These are phyloP conservation scores for Chalciporus chontae DNA, from an alignment of 768 basidiomycete genomes.

Conservation along the genomic window DNA sequence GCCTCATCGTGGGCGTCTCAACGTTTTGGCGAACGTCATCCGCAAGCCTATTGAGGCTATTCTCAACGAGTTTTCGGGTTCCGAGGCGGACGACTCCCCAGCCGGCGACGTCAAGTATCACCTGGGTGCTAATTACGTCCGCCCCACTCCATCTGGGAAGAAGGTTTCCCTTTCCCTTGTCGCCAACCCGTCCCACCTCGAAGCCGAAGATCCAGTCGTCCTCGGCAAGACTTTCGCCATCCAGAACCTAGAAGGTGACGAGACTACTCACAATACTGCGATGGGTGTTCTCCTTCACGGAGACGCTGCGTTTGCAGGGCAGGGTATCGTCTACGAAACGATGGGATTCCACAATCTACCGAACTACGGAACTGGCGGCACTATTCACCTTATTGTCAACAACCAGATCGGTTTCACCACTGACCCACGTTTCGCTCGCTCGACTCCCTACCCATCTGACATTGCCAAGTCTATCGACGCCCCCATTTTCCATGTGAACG, in stretches of 20 bases:
- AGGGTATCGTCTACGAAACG: constrained; percentile 98
- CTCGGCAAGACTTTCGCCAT: constrained; percentile 97
- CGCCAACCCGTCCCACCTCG: constrained; percentile 97
- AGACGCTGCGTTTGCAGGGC: constrained; percentile 97
- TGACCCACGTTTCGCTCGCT: constrained; percentile 95
- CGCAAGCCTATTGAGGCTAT: constrained; percentile 98
- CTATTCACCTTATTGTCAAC: constrained; percentile 97
- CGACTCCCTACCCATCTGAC: constrained; percentile 96
- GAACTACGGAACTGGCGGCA: constrained; percentile 95
- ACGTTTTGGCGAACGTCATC: constrained; percentile 97
- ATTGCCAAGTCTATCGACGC: constrained; percentile 98
- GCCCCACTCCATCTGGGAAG: constrained; percentile 97
- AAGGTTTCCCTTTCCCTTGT: constrained; percentile 96
- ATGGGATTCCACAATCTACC: constrained; percentile 98
- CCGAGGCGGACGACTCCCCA: constrained; percentile 66
- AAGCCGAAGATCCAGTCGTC: constrained; percentile 97
- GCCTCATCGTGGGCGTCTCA: constrained; percentile 98
- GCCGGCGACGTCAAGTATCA: constrained; percentile 99
- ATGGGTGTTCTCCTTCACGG: constrained; percentile 97
- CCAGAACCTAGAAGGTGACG: constrained; percentile 91
- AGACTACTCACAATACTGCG: constrained; percentile 73
- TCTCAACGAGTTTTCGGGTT: constrained; percentile 91
- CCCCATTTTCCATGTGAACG: constrained; percentile 99
- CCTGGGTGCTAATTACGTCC: constrained; percentile 96
- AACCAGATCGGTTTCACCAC: constrained; percentile 99